Base-by-base conservation (phyloP, 371 early-diverging fungal species). In the Entomophthora muscae region DNA sequence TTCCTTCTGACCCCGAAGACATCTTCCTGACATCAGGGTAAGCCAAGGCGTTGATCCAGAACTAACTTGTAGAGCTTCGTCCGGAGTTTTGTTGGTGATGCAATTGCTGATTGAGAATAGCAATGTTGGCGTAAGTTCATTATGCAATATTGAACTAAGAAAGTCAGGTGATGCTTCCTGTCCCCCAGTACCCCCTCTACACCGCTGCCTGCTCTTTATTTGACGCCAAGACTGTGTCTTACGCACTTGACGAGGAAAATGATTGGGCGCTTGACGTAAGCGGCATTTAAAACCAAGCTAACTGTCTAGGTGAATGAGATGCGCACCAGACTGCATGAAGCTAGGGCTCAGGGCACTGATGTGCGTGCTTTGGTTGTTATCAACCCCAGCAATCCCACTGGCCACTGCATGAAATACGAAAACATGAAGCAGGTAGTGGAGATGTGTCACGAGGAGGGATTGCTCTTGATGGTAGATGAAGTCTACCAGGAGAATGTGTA, bases 111-210 rank as follows among this genome's bases (percentile, higher is more conserved):
- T 92, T 2, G 71, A 86, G 54, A 72, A 87, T 69, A 62, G 71
- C 32, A 78, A 86, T 33, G 89, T 92, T 22, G 97, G 96, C 31
- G 79, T 76, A 72, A 61, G 68, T 65, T 22, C 17, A 42, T 10
- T 42, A 17, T 5, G 5, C 23, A 10, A 52, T n/a, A 30, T 5
- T 66, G 21, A 31, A 42, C 42, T 42, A 42, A 42, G 42, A 17
- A n/a, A n/a, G 2, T 53, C 55, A 76, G 76, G 78, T 95, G 67
- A 88, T 96, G 92, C 93, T 96, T 66, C 98, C 98, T 23, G 93
- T 95, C 61, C 98, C 98, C n/a, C 98, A 98, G 70, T 98, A 98
- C 67, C 98, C 98, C n/a, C 83, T 98, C 29, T 98, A 98, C 75
- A 88, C 93, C 21, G 97, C 97, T 21, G 83, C 90, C 0, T 76